Percentiles rank a stretch among this genome's conserved stretches.
Evolutionary conservation across 768 basidiomycete genomes (phyloP).

Genomic region (Trametes punicea): DNA sequence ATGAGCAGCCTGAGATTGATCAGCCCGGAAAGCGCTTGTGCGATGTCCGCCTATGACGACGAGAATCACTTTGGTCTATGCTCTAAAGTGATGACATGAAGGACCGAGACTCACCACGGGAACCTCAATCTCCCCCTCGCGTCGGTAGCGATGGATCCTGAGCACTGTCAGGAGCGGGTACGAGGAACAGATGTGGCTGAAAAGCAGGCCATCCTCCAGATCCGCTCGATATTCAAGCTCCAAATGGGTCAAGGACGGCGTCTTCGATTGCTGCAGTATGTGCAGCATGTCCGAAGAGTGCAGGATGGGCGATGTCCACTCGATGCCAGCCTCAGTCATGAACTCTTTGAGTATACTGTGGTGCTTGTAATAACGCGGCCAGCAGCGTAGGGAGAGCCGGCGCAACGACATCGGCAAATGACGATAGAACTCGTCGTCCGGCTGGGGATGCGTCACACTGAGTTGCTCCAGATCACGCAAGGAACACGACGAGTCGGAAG

Average conservation of each 20-base stretch:
- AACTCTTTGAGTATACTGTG: background rate
- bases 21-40: background rate
- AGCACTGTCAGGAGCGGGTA: background rate
- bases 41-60: background rate
- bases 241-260: background rate
- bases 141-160: background rate
- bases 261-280: background rate
- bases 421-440: background rate
- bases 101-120: background rate
- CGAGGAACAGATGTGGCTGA: background rate
- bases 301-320: background rate
- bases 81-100: background rate
- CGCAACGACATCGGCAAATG: background rate
- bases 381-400: background rate
- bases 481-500: too few species aligned
- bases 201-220: background rate
- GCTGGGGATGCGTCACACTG: background rate
- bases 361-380: slow-evolving; percentile 3
- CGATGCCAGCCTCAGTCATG: background rate
- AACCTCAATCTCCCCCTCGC: background rate
- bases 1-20: background rate
- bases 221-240: background rate
- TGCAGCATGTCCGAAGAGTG: background rate
- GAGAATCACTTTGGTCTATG: background rate
- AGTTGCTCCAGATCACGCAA: background rate